Evolutionary conservation across 352 stramenopile species (phyloP).

Genomic region (Pythium grandisporangium): DNA sequence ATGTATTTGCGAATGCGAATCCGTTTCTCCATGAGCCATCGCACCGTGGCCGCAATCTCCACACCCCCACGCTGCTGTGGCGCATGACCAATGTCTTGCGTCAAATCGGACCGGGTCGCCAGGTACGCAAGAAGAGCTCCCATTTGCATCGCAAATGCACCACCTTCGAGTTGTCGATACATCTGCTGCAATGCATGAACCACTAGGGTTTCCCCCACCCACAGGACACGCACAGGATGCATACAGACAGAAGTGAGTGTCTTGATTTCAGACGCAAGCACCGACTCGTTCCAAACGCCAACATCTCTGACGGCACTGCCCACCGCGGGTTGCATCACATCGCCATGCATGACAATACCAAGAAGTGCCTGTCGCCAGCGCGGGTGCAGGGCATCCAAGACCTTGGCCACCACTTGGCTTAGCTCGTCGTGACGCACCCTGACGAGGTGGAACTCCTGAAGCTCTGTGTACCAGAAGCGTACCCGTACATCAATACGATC

Average conservation of each 20-base stretch:
- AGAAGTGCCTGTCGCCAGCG: conserved; percentile 2
- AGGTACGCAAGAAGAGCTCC: conserved; percentile 3
- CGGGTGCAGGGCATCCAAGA: background rate
- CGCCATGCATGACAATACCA: conserved; percentile 8
- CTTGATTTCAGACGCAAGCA: no score
- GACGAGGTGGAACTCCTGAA: conserved; percentile 23
- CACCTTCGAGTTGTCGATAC: conserved; percentile 5
- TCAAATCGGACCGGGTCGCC: conserved; percentile 5
- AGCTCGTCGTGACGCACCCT: no score
- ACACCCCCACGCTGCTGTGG: background rate
- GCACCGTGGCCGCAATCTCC: background rate
- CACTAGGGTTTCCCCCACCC: conserved; percentile 6
- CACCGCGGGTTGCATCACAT: no score
- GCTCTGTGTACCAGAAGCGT: conserved; percentile 19
- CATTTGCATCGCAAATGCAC: conserved; percentile 5
- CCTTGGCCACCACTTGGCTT: background rate
- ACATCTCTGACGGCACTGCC: no score
- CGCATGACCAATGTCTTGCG: conserved; percentile 15
- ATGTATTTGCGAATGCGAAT: conserved; percentile 37
- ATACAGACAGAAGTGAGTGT: no score
- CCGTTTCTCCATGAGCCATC: conserved; percentile 44
- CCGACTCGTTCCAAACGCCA: no score
- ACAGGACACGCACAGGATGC: conserved; percentile 4
- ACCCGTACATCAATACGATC: conserved; percentile 21
- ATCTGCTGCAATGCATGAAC: background rate